Evolutionary conservation across 768 basidiomycete genomes (phyloP).

Genomic region (Collybiopsis luxurians): DNA sequence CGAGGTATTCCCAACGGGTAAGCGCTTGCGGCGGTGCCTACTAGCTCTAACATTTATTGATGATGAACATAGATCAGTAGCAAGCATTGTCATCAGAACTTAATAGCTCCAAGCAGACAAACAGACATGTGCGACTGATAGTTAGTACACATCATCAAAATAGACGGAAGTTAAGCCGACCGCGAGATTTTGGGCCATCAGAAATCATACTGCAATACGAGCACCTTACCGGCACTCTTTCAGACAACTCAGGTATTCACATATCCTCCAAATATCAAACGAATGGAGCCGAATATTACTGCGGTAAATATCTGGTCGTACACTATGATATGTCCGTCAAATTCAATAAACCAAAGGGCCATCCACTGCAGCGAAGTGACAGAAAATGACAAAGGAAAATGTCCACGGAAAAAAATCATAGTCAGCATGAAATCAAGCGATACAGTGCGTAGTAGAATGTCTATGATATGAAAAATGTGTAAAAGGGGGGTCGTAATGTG

Average conservation of each 20-base stretch:
- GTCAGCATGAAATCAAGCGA: not conserved
- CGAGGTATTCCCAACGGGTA: too few relatives aligned
- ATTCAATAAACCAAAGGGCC: not conserved
- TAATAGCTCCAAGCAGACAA: too few relatives aligned
- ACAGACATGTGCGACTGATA: too few relatives aligned
- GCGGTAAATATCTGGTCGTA: not conserved
- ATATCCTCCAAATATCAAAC: not conserved
- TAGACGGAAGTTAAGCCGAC: not conserved
- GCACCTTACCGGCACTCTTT: too few relatives aligned
- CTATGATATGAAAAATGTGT: slow-evolving; percentile 21
- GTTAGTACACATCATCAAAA: too few relatives aligned
- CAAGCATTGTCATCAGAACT: too few relatives aligned
- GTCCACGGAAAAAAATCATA: not conserved
- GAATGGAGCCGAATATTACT: not conserved
- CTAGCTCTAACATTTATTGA: too few relatives aligned
- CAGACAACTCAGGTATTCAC: too few relatives aligned
- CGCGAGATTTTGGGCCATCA: too few relatives aligned
- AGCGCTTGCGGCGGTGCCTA: too few relatives aligned
- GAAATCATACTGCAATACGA: too few relatives aligned
- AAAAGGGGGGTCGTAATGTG: slow-evolving; percentile 20
- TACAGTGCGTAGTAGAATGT: slow-evolving; percentile 7
- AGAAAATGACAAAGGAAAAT: not conserved
- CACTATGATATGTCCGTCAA: not conserved
- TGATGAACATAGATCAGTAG: too few relatives aligned
- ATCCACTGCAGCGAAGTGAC: not conserved